Conservation (phyloP, 2,329 filamentous ascomycete genomes). For the Passalora sequoiae region DNA sequence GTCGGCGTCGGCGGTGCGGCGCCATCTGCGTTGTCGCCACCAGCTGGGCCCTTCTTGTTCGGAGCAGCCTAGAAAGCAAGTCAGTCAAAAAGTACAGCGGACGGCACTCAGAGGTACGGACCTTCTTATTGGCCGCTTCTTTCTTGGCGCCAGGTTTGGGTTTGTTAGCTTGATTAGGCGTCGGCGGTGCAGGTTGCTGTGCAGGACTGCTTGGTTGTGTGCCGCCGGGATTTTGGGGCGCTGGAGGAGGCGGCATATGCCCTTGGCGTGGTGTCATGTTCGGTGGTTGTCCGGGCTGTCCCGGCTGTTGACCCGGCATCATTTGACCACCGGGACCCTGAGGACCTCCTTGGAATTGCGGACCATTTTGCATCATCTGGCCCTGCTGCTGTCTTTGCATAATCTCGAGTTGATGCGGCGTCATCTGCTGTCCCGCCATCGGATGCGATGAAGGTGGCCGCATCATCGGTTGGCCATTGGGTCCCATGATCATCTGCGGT, state of each 20-base stretch:
- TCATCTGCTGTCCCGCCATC: constrained; percentile 41
- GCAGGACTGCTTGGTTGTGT: constrained; percentile 47
- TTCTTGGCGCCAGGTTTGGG: constrained; percentile 69
- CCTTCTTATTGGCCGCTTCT: constrained; percentile 47
- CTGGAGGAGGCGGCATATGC: constrained; percentile 50
- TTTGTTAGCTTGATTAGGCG: constrained; percentile 68
- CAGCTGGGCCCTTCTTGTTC: constrained; percentile 40
- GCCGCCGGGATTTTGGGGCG: constrained; percentile 40
- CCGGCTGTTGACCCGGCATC: constrained; percentile 41
- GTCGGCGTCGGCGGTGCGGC: constrained; percentile 43
- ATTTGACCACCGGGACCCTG: constrained; percentile 32
- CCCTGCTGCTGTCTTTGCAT: constrained; percentile 33
- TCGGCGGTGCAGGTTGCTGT: constrained; percentile 60
- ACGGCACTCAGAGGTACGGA: constrained; percentile 1
- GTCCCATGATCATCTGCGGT: constrained; percentile 19
- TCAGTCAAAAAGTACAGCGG: background rate
- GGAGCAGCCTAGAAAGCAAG: constrained; percentile 20
- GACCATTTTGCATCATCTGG: constrained; percentile 28
- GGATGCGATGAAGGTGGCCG: constrained; percentile 60
- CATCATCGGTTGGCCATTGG: constrained; percentile 22
- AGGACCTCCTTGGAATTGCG: constrained; percentile 35
- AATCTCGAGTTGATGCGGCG: constrained; percentile 49
- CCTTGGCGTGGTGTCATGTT: constrained; percentile 68
- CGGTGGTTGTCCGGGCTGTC: constrained; percentile 51
- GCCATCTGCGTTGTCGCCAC: constrained; percentile 39